phyloP scores from a whole-genome alignment of 257 asterid genomes.

The Mentha longifolia region DNA sequence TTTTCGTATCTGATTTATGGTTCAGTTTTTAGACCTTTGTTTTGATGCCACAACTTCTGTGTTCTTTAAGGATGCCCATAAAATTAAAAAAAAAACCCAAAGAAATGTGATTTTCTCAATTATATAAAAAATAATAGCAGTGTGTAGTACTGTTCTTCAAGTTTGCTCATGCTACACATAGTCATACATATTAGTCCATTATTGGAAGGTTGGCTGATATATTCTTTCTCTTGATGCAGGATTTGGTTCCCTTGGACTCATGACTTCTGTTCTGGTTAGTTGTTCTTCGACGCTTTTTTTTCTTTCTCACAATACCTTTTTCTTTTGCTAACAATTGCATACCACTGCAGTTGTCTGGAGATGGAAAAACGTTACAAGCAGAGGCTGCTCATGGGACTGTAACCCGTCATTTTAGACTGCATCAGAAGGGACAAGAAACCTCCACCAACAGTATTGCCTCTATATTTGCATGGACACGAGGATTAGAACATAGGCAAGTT shows the following conservation, averaged over 20 bases:
- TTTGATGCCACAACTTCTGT: background rate
- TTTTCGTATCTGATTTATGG: background rate
- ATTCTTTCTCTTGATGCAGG: slow-evolving; percentile 49
- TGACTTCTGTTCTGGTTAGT: slow-evolving; percentile 87
- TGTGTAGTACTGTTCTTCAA: slow-evolving; percentile 2
- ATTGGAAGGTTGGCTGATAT: slow-evolving; percentile 23
- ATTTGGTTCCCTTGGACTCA: slow-evolving; percentile 93
- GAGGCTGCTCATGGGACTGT: slow-evolving; percentile 99
- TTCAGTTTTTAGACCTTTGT: background rate
- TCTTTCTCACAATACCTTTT: slow-evolving; percentile 13
- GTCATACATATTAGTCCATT: slow-evolving; percentile 15
- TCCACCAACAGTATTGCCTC: slow-evolving; percentile 96
- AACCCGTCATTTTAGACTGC: slow-evolving; percentile 84
- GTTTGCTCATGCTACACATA: background rate
- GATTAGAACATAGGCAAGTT: slow-evolving; percentile 78
- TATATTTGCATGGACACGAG: slow-evolving; percentile 94
- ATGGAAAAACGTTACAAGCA: slow-evolving; percentile 91
- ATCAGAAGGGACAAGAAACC: slow-evolving; percentile 94
- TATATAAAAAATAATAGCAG: background rate
- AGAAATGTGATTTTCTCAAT: slow-evolving; percentile 6
- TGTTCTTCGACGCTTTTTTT: slow-evolving; percentile 5
- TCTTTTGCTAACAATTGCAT: slow-evolving; percentile 2
- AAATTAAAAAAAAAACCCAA: background rate
- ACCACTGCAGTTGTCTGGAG: slow-evolving; percentile 75
- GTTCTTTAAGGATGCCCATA: background rate